Conservation (phyloP, 2,329 filamentous ascomycete genomes). For the Scleromitrula shiraiana region DNA sequence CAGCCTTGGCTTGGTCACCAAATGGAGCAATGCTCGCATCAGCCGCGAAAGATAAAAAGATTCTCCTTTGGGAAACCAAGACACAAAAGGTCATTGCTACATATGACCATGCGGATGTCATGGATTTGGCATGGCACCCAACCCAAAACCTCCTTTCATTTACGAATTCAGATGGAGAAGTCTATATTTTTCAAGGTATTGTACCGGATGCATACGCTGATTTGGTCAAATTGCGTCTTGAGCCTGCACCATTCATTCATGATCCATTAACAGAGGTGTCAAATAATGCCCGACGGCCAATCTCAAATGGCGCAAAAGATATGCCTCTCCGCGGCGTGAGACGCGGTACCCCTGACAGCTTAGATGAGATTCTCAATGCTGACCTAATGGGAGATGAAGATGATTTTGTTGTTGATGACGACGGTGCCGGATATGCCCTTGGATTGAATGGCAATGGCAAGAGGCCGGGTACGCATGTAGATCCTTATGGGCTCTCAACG, state of each 20-base stretch:
- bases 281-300: slow-evolving; percentile 52
- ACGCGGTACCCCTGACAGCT: slow-evolving; percentile 61
- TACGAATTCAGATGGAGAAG: slow-evolving; percentile 84
- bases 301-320: slow-evolving; percentile 45
- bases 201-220: slow-evolving; percentile 49
- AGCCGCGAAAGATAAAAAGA: slow-evolving; percentile 58
- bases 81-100: slow-evolving; percentile 74
- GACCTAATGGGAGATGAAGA: slow-evolving; percentile 45
- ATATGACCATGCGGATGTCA: slow-evolving; percentile 74
- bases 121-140: slow-evolving; percentile 86
- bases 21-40: slow-evolving; percentile 83
- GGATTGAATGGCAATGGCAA: slow-evolving; percentile 56
- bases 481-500: slow-evolving; percentile 31
- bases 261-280: slow-evolving; percentile 66
- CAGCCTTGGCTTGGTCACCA: slow-evolving; percentile 83
- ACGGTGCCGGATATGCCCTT: slow-evolving; percentile 80
- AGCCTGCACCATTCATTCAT: slow-evolving; percentile 80
- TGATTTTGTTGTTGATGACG: slow-evolving; percentile 90
- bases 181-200: slow-evolving; percentile 79
- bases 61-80: slow-evolving; percentile 82
- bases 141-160: slow-evolving; percentile 83
- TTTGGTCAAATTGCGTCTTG: slow-evolving; percentile 49
- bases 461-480: slow-evolving; percentile 42
- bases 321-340: slow-evolving; percentile 44
- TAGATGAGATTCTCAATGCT: slow-evolving; percentile 73